A percentile compares a stretch with the other conserved stretches of the same genome.
Conservation (phyloP, 2,329 filamentous ascomycete species). For the Canariomyces notabilis region DNA sequence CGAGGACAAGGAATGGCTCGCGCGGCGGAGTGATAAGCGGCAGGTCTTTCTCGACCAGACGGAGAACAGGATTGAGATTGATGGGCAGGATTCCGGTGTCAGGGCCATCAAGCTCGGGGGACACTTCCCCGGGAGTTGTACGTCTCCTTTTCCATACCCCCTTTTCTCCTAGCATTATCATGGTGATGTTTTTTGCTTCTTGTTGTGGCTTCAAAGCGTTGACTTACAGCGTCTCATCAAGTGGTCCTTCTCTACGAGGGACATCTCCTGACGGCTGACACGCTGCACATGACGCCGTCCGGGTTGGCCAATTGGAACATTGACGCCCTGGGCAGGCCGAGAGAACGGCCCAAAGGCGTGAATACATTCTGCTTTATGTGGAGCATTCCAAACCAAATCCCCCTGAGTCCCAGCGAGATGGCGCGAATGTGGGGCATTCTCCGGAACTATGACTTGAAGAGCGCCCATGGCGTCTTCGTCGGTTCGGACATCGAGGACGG, state of each 20-base stretch:
- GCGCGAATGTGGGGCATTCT: slow-evolving; percentile 65
- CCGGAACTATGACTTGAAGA: slow-evolving; percentile 55
- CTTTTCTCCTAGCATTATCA: not conserved
- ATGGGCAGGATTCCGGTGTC: slow-evolving; percentile 40
- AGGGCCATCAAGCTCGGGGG: slow-evolving; percentile 67
- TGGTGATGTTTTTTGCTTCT: not conserved
- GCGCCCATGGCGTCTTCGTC: slow-evolving; percentile 63
- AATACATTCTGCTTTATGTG: slow-evolving; percentile 68
- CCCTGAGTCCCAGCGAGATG: slow-evolving; percentile 59
- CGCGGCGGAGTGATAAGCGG: slow-evolving; percentile 34
- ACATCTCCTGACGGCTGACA: slow-evolving; percentile 70
- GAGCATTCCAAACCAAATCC: slow-evolving; percentile 72
- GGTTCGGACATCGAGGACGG: slow-evolving; percentile 55
- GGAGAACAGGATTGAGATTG: slow-evolving; percentile 37
- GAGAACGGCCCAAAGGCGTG: slow-evolving; percentile 38
- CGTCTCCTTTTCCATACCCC: slow-evolving; percentile 1
- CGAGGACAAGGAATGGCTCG: slow-evolving; percentile 64
- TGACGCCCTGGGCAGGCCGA: slow-evolving; percentile 35
- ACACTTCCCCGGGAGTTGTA: slow-evolving; percentile 67
- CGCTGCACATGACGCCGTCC: slow-evolving; percentile 64
- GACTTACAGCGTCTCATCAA: no score
- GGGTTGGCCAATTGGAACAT: slow-evolving; percentile 45
- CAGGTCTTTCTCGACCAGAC: slow-evolving; percentile 43
- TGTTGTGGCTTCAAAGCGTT: no score
- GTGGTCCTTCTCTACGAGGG: slow-evolving; percentile 58